phyloP scores from a whole-genome alignment of 2,329 filamentous ascomycete genomes.

The Fusarium sarcochroum region DNA sequence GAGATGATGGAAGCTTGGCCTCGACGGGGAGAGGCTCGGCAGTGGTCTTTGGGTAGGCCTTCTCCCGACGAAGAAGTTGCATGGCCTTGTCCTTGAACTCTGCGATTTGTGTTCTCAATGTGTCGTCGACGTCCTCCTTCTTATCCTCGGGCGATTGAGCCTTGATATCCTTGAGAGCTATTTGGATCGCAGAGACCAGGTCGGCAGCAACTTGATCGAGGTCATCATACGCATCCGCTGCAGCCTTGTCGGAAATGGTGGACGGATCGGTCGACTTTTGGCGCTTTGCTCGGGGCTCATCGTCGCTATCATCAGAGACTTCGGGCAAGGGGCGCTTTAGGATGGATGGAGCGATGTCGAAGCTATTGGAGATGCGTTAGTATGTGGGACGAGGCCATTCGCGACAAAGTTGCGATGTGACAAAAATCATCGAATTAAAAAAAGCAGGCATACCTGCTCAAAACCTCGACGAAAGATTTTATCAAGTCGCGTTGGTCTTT shows the following conservation, averaged over 20 bases:
- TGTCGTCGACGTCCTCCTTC: constrained; percentile 51
- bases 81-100: constrained; percentile 75
- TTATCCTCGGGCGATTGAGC: constrained; percentile 49
- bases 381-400: constrained; percentile 29
- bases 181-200: constrained; percentile 63
- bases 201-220: constrained; percentile 77
- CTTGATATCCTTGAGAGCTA: constrained; percentile 64
- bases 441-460: constrained; percentile 55
- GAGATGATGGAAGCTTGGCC: constrained; percentile 56
- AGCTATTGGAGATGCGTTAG: constrained; percentile 59
- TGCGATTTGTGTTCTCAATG: constrained; percentile 61
- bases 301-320: constrained; percentile 55
- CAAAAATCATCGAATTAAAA: constrained; percentile 20
- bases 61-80: constrained; percentile 73
- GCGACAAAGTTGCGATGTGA: constrained; percentile 29
- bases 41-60: constrained; percentile 62
- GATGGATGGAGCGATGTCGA: constrained; percentile 68
- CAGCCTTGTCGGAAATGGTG: constrained; percentile 69
- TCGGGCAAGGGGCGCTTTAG: constrained; percentile 68
- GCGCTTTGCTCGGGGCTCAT: constrained; percentile 71
- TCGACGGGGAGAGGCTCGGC: constrained; percentile 58
- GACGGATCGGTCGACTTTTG: constrained; percentile 67
- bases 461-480: constrained; percentile 55
- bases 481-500: constrained; percentile 55
- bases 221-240: constrained; percentile 66